Evolutionary conservation across 2,329 filamentous ascomycete genomes (phyloP).

Genomic region (Cordyceps pruinosa): DNA sequence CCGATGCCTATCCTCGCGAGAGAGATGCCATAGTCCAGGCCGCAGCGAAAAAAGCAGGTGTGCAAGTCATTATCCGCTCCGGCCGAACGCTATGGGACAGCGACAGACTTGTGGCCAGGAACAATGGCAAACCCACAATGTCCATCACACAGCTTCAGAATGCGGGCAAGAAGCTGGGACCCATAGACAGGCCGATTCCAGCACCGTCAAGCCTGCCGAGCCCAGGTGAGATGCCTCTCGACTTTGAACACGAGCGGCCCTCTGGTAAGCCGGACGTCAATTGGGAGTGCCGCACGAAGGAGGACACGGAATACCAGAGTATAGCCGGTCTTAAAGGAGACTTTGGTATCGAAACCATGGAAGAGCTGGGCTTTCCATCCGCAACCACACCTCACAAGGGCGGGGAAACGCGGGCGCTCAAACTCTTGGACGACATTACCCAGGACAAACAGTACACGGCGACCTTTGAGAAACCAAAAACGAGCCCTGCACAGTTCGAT

Average conservation of each 20-base stretch:
- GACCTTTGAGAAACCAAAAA: conserved; percentile 70
- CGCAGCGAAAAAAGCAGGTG: conserved; percentile 57
- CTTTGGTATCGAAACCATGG: conserved; percentile 63
- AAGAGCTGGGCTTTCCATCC: conserved; percentile 60
- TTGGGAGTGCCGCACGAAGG: conserved; percentile 41
- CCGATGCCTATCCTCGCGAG: conserved; percentile 62
- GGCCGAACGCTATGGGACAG: conserved; percentile 70
- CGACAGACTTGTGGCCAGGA: conserved; percentile 58
- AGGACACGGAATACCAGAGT: conserved; percentile 50
- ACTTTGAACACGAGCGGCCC: conserved; percentile 50
- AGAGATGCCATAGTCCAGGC: conserved; percentile 53
- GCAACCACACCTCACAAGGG: conserved; percentile 63
- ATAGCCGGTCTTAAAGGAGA: conserved; percentile 62
- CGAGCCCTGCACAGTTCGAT: conserved; percentile 65
- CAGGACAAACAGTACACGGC: conserved; percentile 59
- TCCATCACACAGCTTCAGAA: conserved; percentile 60
- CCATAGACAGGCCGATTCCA: conserved; percentile 54
- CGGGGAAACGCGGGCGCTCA: conserved; percentile 60
- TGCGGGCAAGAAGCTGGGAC: conserved; percentile 56
- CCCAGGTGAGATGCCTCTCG: conserved; percentile 54
- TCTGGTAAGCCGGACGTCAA: conserved; percentile 53
- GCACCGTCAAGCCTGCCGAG: conserved; percentile 54
- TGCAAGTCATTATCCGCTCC: conserved; percentile 56
- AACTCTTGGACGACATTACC: conserved; percentile 51
- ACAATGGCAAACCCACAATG: conserved; percentile 67